phyloP scores from a whole-genome alignment of 2,329 filamentous ascomycete genomes.

The Sarocladium strictum region DNA sequence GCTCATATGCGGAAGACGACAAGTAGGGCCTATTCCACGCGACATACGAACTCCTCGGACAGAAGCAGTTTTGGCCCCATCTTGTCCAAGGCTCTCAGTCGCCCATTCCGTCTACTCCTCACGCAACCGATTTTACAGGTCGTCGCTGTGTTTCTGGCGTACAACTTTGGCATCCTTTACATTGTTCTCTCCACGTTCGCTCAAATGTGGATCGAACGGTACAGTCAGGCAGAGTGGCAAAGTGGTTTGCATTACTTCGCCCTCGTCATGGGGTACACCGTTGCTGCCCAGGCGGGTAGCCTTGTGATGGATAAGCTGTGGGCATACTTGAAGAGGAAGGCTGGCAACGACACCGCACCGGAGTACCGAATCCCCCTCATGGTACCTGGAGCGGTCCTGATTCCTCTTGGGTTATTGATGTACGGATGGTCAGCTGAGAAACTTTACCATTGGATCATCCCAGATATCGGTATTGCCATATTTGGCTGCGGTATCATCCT shows the following conservation, averaged over 20 bases:
- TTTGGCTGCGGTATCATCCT: constrained; percentile 48
- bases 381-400: constrained; percentile 42
- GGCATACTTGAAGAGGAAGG: constrained; percentile 13
- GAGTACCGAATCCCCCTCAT: constrained; percentile 48
- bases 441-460: constrained; percentile 47
- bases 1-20: constrained; percentile 9
- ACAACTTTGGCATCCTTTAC: constrained; percentile 45
- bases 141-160: constrained; percentile 36
- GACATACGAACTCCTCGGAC: neutral
- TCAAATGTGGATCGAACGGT: constrained; percentile 37
- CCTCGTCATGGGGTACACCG: constrained; percentile 35
- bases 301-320: constrained; percentile 33
- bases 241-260: constrained; percentile 46
- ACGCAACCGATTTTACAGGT: constrained; percentile 41
- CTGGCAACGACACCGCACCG: constrained; percentile 19
- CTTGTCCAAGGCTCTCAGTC: neutral
- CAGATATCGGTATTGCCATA: constrained; percentile 50
- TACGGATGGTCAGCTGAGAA: constrained; percentile 43
- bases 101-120: constrained; percentile 28
- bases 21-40: neutral
- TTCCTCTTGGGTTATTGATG: constrained; percentile 26
- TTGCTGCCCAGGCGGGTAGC: constrained; percentile 30
- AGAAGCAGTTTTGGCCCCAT: neutral
- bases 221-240: constrained; percentile 36
- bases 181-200: constrained; percentile 49